phyloP scores from a whole-genome alignment of 2,329 filamentous ascomycete species.

The Pestalotiopsis sp. region DNA sequence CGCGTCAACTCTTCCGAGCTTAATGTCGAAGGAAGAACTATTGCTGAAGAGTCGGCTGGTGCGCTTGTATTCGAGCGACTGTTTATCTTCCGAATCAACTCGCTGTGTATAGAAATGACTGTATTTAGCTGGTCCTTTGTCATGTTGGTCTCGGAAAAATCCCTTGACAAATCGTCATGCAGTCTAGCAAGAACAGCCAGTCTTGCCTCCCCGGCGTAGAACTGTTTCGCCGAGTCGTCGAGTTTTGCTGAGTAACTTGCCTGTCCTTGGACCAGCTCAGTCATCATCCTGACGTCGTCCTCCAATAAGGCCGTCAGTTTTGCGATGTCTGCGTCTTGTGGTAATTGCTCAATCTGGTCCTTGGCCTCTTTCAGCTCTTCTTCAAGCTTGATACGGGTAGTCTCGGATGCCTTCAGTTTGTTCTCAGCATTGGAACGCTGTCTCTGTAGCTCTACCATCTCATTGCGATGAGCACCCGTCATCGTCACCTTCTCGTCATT shows the following conservation, averaged over 20 bases:
- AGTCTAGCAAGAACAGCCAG: neutral
- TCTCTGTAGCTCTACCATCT: neutral
- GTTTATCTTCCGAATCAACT: neutral
- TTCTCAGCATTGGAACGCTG: neutral
- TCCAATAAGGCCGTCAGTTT: neutral
- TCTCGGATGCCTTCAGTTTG: slow-evolving; percentile 2
- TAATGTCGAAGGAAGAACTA: neutral
- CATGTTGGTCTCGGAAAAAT: neutral
- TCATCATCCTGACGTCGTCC: neutral
- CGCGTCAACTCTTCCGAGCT: neutral
- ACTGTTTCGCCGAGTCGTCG: neutral
- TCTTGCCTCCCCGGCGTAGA: neutral
- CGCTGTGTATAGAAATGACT: neutral
- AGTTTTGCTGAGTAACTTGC: neutral
- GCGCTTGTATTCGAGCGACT: neutral
- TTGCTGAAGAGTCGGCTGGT: neutral
- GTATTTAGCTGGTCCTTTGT: neutral
- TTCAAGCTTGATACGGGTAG: neutral
- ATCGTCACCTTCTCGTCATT: neutral
- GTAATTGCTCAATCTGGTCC: slow-evolving; percentile 6
- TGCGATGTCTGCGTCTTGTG: neutral
- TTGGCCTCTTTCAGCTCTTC: slow-evolving; percentile 2
- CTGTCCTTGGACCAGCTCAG: neutral
- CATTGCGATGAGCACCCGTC: neutral
- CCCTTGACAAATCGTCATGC: neutral